phyloP scores from a whole-genome alignment of 352 stramenopile genomes.

The Phytophthora capsici region DNA sequence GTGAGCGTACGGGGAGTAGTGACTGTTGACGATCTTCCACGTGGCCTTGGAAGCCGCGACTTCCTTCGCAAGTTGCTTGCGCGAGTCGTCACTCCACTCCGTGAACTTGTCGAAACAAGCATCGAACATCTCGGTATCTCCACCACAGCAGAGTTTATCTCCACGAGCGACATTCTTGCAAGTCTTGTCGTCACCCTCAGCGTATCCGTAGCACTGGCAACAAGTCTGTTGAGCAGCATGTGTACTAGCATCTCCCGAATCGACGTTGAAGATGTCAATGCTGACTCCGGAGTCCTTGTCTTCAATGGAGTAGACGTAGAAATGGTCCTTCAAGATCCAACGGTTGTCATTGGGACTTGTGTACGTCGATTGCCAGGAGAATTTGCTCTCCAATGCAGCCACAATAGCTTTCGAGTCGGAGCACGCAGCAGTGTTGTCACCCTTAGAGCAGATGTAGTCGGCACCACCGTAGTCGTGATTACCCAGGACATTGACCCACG shows the following conservation, averaged over 20 bases:
- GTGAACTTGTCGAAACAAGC: slow-evolving; percentile 49
- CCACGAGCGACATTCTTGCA: slow-evolving; percentile 55
- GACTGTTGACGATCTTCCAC: slow-evolving; percentile 74
- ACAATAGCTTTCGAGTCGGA: slow-evolving; percentile 30
- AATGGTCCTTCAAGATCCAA: slow-evolving; percentile 64
- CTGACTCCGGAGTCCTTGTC: slow-evolving; percentile 46
- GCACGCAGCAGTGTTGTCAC: slow-evolving; percentile 38
- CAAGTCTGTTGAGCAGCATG: slow-evolving; percentile 59
- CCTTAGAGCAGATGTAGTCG: slow-evolving; percentile 60
- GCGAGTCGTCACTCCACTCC: slow-evolving; percentile 58
- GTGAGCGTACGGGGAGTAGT: slow-evolving; percentile 65
- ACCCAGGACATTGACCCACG: slow-evolving; percentile 72
- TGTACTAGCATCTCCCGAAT: slow-evolving; percentile 60
- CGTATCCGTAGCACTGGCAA: slow-evolving; percentile 69
- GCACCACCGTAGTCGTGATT: slow-evolving; percentile 77
- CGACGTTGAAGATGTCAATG: slow-evolving; percentile 69
- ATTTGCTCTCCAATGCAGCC: slow-evolving; percentile 44
- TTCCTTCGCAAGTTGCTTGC: slow-evolving; percentile 43
- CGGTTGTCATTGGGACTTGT: slow-evolving; percentile 60
- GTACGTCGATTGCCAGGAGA: slow-evolving; percentile 54
- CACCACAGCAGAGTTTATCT: slow-evolving; percentile 46
- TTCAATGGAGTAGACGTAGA: slow-evolving; percentile 58
- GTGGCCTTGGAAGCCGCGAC: slow-evolving; percentile 55
- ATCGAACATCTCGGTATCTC: slow-evolving; percentile 48
- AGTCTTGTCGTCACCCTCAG: slow-evolving; percentile 38